phyloP scores from a whole-genome alignment of 1,139 yeast species.

The Yamadazyma jaroonii region DNA sequence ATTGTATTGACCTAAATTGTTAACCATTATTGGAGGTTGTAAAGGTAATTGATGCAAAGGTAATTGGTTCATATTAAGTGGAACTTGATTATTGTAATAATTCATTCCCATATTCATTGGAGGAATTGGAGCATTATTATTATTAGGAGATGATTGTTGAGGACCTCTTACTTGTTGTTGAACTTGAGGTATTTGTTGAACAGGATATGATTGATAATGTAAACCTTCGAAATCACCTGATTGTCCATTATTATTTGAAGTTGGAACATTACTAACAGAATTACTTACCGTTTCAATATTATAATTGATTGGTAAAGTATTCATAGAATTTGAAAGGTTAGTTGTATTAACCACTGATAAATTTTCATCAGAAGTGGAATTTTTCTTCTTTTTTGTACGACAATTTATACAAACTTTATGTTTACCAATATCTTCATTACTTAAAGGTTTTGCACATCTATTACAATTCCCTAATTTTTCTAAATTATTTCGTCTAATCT shows the following conservation, averaged over 20 bases:
- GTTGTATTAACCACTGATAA: background rate
- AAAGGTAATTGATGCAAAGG: conserved; percentile 9
- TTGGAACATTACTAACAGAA: background rate
- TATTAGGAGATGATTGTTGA: background rate
- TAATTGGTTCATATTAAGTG: conserved; percentile 4
- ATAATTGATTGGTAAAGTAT: background rate
- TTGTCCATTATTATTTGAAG: background rate
- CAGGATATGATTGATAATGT: conserved; percentile 9
- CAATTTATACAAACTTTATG: conserved; percentile 58
- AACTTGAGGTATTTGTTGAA: conserved; percentile 16
- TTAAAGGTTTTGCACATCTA: conserved; percentile 53
- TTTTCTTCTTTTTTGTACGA: conserved; percentile 50
- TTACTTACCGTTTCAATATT: background rate
- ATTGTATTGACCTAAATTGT: conserved; percentile 7
- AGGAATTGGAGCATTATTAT: background rate
- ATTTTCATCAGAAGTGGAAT: background rate
- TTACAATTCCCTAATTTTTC: conserved; percentile 61
- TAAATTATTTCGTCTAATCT: conserved; percentile 51
- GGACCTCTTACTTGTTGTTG: conserved; percentile 6
- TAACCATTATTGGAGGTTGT: conserved; percentile 9
- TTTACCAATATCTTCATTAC: conserved; percentile 42
- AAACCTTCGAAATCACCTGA: background rate
- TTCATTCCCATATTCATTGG: background rate
- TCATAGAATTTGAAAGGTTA: background rate
- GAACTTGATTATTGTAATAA: background rate